Percentiles rank a stretch among this genome's conserved stretches.
phyloP scores from a whole-genome alignment of 139 green algal species.

The Volvox africanus region DNA sequence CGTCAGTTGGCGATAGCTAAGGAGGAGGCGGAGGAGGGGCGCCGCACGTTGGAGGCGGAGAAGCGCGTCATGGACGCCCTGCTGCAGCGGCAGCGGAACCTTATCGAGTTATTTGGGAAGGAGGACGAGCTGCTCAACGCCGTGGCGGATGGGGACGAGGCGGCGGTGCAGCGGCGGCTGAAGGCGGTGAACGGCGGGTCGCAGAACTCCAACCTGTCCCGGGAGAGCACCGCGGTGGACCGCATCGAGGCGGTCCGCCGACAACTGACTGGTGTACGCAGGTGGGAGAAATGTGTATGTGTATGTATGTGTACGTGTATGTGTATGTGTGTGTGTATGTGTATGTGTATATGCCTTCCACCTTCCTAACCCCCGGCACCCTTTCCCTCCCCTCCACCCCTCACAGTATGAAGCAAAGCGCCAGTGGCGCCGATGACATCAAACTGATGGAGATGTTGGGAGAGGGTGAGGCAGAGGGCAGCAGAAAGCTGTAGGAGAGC shows the following conservation, averaged over 20 bases:
- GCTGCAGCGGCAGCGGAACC: constrained; percentile 56
- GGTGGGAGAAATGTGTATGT: neutral
- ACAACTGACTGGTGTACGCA: constrained; percentile 46
- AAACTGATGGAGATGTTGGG: constrained; percentile 56
- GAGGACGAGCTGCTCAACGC: constrained; percentile 22
- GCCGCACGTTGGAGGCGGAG: constrained; percentile 35
- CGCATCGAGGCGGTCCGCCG: constrained; percentile 58
- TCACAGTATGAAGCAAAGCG: neutral
- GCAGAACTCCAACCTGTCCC: neutral
- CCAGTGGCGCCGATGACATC: constrained; percentile 21
- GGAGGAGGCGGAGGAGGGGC: constrained; percentile 34
- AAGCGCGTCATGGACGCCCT: constrained; percentile 55
- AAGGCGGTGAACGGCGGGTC: neutral
- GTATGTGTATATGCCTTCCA: no score
- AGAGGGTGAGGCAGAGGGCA: constrained; percentile 25
- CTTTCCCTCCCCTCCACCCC: no score
- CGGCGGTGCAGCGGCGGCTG: neutral
- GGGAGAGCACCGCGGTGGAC: constrained; percentile 35
- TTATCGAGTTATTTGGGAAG: constrained; percentile 48
- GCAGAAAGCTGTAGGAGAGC: neutral
- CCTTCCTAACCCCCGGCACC: no score
- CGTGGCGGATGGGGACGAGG: neutral
- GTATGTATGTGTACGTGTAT: neutral
- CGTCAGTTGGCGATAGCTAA: constrained; percentile 16
- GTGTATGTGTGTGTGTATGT: neutral